phyloP scores from a whole-genome alignment of 257 asterid genomes.

The Eucommia ulmoides region DNA sequence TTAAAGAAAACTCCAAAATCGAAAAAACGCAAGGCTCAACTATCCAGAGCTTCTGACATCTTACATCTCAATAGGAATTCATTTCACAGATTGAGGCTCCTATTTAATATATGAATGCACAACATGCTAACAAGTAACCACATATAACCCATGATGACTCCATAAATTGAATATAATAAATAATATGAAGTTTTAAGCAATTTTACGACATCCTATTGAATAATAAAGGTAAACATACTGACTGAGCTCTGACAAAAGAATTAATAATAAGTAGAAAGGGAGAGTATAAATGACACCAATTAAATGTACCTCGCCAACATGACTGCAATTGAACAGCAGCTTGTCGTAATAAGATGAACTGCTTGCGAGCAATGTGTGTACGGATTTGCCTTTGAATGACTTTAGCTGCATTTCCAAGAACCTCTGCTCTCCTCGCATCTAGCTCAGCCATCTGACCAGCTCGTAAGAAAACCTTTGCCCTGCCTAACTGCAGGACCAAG shows the following conservation, averaged over 20 bases:
- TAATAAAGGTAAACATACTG: background rate
- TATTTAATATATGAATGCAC: background rate
- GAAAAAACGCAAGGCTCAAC: background rate
- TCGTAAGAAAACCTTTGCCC: slow-evolving; percentile 87
- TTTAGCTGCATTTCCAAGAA: slow-evolving; percentile 96
- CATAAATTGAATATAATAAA: background rate
- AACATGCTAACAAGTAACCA: background rate
- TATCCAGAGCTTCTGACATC: background rate
- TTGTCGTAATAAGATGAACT: slow-evolving; percentile 54
- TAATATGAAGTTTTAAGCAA: background rate
- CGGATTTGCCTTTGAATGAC: slow-evolving; percentile 89
- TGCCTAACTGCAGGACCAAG: slow-evolving; percentile 70
- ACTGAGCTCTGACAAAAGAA: slow-evolving; percentile 5
- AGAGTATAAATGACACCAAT: slow-evolving; percentile 6
- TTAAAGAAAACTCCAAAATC: background rate
- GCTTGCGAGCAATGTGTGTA: slow-evolving; percentile 83
- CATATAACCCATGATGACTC: too few relatives aligned
- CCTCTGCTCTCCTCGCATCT: slow-evolving; percentile 94
- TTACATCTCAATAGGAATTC: background rate
- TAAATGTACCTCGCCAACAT: slow-evolving; percentile 89
- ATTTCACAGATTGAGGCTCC: background rate
- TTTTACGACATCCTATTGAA: background rate
- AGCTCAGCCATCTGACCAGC: slow-evolving; percentile 99
- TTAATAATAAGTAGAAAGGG: slow-evolving; percentile 6
- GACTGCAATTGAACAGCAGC: slow-evolving; percentile 91